phyloP scores from a whole-genome alignment of 805 yeast species.

The Metahyphopichia silvanorum region DNA sequence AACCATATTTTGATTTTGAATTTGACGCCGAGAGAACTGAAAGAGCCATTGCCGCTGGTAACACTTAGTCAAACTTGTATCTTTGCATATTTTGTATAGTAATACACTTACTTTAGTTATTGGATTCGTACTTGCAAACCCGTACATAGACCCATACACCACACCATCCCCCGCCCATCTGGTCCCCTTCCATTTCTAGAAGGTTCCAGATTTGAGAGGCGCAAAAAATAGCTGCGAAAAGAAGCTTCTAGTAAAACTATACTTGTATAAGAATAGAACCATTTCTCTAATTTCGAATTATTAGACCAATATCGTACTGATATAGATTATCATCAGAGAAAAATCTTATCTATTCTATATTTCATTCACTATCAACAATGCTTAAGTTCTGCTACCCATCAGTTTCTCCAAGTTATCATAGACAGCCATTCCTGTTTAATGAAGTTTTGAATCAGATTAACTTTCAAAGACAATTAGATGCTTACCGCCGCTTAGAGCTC shows the following conservation, averaged over 20 bases:
- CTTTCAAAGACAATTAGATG: not conserved
- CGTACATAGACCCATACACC: too few species aligned
- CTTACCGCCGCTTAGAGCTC: not conserved
- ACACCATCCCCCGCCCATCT: too few species aligned
- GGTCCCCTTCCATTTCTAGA: not conserved
- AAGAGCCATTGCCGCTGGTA: conserved; percentile 38
- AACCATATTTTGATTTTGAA: conserved; percentile 87
- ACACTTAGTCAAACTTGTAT: conserved; percentile 11
- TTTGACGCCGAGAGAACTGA: conserved; percentile 89
- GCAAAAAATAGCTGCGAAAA: not conserved
- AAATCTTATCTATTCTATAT: too few species aligned
- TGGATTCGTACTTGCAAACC: too few species aligned
- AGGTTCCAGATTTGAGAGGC: too few species aligned
- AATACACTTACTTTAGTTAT: too few species aligned
- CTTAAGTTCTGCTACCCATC: not conserved
- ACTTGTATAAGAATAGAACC: too few species aligned
- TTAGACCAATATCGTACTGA: too few species aligned
- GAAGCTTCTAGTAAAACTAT: not conserved
- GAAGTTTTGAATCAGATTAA: not conserved
- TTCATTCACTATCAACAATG: not conserved
- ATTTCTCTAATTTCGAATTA: too few species aligned
- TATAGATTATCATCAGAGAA: too few species aligned
- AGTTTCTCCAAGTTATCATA: not conserved
- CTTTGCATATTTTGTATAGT: conserved; percentile 1
- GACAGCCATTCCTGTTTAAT: not conserved